Conservation (phyloP, 2,329 filamentous ascomycete species). For the Colletotrichum chrysophilum region DNA sequence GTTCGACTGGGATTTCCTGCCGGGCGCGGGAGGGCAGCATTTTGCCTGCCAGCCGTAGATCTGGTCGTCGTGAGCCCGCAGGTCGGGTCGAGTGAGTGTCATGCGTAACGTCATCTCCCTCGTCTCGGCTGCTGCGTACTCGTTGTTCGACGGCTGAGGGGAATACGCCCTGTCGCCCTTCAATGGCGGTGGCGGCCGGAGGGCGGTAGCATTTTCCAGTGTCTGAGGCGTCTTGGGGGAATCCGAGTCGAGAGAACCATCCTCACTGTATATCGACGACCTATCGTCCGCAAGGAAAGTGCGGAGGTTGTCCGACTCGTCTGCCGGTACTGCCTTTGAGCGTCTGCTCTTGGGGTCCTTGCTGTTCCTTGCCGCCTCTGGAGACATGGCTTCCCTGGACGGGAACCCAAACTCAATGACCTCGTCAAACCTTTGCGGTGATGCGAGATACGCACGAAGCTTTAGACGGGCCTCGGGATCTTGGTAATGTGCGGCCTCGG, state of each 20-base stretch:
- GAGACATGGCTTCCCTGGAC: conserved; percentile 52
- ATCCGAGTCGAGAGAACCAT: conserved; percentile 62
- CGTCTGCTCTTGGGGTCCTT: conserved; percentile 23
- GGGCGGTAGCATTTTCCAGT: conserved; percentile 42
- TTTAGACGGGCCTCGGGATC: conserved; percentile 89
- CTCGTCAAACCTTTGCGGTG: conserved; percentile 94
- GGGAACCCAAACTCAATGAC: conserved; percentile 94
- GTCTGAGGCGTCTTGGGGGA: conserved; percentile 63
- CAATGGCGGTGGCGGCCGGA: conserved; percentile 32
- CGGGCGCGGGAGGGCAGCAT: conserved; percentile 23
- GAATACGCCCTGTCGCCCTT: conserved; percentile 25
- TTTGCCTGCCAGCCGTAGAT: conserved; percentile 72
- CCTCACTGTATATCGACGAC: conserved; percentile 60
- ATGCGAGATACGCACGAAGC: conserved; percentile 83
- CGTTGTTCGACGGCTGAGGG: conserved; percentile 37
- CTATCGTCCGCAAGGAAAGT: conserved; percentile 65
- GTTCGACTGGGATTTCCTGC: conserved; percentile 25
- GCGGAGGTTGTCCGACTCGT: conserved; percentile 55
- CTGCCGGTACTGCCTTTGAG: conserved; percentile 24
- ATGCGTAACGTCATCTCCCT: conserved; percentile 96
- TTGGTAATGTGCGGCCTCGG: conserved; percentile 81
- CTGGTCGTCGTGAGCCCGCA: conserved; percentile 76
- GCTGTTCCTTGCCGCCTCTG: conserved; percentile 36
- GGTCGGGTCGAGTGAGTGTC: conserved; percentile 89
- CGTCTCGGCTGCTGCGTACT: conserved; percentile 55